These are phyloP conservation scores for Crithidia expoeki DNA, from an alignment of 208 protist genomes.

Conservation along the genomic window DNA sequence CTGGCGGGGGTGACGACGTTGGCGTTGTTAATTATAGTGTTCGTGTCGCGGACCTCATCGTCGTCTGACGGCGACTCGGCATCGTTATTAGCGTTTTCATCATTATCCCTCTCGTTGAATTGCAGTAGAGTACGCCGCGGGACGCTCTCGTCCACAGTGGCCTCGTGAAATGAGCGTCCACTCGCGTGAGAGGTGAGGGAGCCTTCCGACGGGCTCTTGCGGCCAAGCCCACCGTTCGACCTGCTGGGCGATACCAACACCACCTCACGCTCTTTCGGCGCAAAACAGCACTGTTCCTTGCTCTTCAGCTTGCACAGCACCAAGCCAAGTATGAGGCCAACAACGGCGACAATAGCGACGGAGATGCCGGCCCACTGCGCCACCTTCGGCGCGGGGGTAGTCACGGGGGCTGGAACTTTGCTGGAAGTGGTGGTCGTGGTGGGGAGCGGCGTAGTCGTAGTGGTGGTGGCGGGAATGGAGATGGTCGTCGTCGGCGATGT, in stretches of 20 bases:
- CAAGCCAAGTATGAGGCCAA: neutral
- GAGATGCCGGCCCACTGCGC: conserved; percentile 22
- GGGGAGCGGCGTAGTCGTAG: neutral
- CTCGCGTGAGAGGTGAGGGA: neutral
- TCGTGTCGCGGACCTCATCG: neutral
- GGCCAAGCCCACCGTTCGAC: neutral
- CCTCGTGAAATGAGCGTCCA: conserved; percentile 24
- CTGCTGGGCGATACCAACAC: neutral
- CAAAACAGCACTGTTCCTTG: conserved; percentile 27
- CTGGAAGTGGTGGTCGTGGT: conserved; percentile 19
- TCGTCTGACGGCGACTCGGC: neutral
- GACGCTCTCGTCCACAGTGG: conserved; percentile 6
- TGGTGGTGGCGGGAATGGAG: neutral
- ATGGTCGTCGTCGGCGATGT: neutral
- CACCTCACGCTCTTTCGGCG: neutral
- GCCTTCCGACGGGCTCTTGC: conserved; percentile 7
- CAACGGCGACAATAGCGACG: conserved; percentile 3
- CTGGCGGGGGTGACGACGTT: neutral
- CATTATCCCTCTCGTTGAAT: too few relatives aligned
- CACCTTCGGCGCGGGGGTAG: neutral
- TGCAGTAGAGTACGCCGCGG: conserved; percentile 12
- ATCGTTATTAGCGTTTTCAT: neutral
- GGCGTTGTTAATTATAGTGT: neutral
- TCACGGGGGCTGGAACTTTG: neutral
- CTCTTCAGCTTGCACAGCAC: conserved; percentile 18